A percentile compares a stretch with the other conserved stretches of the same genome.
Evolutionary conservation across 225 moss, liverwort and hornwort genomes (phyloP).

Genomic region (Bryum argenteum): DNA sequence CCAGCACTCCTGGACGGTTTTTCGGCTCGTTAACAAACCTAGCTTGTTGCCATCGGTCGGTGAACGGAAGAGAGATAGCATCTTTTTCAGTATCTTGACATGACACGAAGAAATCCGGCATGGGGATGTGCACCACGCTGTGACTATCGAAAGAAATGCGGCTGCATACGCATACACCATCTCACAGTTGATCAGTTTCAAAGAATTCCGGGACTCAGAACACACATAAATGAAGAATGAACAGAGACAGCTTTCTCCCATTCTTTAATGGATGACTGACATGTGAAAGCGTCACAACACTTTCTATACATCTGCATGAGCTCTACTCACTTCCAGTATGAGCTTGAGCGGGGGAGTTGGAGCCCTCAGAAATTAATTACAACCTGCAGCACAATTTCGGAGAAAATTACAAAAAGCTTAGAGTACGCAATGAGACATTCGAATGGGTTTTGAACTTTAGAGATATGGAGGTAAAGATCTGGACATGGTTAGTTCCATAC

Average conservation of each 20-base stretch:
- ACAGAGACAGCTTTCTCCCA: background rate
- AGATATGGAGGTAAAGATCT: too few species aligned
- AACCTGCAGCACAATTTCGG: conserved; percentile 41
- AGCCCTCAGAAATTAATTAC: conserved; percentile 63
- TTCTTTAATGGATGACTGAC: background rate
- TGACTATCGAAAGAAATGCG: conserved; percentile 57
- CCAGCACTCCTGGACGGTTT: conserved; percentile 29
- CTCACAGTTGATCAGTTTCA: conserved; percentile 5
- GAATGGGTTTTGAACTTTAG: too few species aligned
- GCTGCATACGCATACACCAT: conserved; percentile 55
- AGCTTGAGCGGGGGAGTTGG: conserved; percentile 50
- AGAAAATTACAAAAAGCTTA: background rate
- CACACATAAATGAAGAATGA: background rate
- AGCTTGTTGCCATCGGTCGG: conserved; percentile 44
- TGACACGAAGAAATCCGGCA: conserved; percentile 54
- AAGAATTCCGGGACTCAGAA: background rate
- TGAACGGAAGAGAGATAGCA: background rate
- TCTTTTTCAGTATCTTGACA: conserved; percentile 36
- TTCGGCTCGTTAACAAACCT: conserved; percentile 9
- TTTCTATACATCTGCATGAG: background rate
- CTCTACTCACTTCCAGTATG: conserved; percentile 17
- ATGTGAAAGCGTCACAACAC: background rate
- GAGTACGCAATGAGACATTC: background rate
- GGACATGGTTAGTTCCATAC: conserved; percentile 23
- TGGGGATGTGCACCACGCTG: conserved; percentile 52